These are phyloP conservation scores for Epichloe sibirici DNA, from an alignment of 2,329 filamentous ascomycete species.

Conservation along the genomic window DNA sequence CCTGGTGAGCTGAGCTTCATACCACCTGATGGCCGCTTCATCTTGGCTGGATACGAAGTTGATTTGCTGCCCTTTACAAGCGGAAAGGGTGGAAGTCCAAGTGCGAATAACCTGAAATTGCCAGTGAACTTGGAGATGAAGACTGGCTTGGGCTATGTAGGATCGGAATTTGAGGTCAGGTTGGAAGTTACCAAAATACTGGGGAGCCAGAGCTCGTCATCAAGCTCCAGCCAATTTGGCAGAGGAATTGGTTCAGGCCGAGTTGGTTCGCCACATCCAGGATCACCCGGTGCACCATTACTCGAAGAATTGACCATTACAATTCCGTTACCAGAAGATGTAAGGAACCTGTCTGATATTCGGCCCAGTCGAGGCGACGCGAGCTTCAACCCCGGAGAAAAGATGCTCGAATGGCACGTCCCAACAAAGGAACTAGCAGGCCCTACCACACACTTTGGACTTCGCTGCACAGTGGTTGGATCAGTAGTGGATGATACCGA, in stretches of 20 bases:
- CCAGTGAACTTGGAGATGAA: conserved; percentile 74
- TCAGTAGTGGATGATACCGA: conserved; percentile 35
- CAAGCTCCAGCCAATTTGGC: conserved; percentile 25
- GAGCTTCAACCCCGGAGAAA: conserved; percentile 62
- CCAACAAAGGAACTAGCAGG: conserved; percentile 62
- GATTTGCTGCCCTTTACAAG: conserved; percentile 67
- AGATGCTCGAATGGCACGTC: conserved; percentile 70
- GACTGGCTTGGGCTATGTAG: conserved; percentile 61
- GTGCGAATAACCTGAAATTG: conserved; percentile 57
- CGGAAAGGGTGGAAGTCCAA: conserved; percentile 41
- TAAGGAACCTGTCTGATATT: conserved; percentile 75
- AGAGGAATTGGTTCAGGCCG: conserved; percentile 30
- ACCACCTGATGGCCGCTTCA: conserved; percentile 87
- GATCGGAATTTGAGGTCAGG: conserved; percentile 81
- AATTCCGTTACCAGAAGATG: conserved; percentile 65
- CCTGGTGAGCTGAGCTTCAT: conserved; percentile 93
- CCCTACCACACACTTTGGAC: conserved; percentile 54
- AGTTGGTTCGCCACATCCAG: conserved; percentile 31
- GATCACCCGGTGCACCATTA: conserved; percentile 44
- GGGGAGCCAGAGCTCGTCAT: conserved; percentile 22
- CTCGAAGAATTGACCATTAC: conserved; percentile 69
- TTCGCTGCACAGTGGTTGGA: conserved; percentile 73
- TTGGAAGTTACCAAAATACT: conserved; percentile 60
- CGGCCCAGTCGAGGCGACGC: conserved; percentile 74
- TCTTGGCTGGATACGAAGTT: conserved; percentile 87